Base-by-base conservation (phyloP, 768 basidiomycete genomes). In the Kwoniella botswanensis region DNA sequence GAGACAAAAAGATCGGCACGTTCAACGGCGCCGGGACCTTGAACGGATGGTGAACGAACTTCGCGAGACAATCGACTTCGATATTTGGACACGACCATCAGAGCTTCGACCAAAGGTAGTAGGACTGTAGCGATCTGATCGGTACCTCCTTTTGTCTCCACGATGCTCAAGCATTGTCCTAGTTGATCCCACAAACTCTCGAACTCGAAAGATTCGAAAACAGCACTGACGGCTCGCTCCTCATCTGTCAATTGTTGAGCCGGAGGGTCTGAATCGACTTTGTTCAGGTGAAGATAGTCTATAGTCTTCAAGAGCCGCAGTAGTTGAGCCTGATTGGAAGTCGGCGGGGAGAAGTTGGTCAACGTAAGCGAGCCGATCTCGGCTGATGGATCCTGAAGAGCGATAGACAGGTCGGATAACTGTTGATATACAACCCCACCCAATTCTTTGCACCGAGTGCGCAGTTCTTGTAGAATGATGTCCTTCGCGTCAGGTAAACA, bases 21-120 rank as follows among this genome's bases (percentile, higher is more conserved):
- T 74, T 93, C 92, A 60, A 70, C 65, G 55, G 72, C 74, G 24
- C 61, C 64, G 15, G 72, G 26, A 21, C 59, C 46, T 50, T 72
- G 70, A 10, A 67, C 63, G 1, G 77, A 78, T 11, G 79, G 79
- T 11, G 79, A 80, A 22, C 79, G 63, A 18, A 64, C 63, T 42
- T 74, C 71, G 15, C 76, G 65, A 2, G 63, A 57, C 11, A 62
- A 29, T 63, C 90, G 89, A 15, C 86, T 84, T 43, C 87, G 74
- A 82, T 95, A 93, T 84, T 97, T 97, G 88, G 93, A 97, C 50
- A 99, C 93, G 1, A 99, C 94, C 96, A 99, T 98, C 71, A 99
- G 85, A 1, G 95, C 89, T 83, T 99, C 97, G 70, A 99, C 97
- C 58, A 98, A 86, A 12, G 97, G 97, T 42, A 99, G 86, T 2